Evolutionary conservation across 2,329 filamentous ascomycete genomes (phyloP).

Genomic region (Aspergillus fructus): DNA sequence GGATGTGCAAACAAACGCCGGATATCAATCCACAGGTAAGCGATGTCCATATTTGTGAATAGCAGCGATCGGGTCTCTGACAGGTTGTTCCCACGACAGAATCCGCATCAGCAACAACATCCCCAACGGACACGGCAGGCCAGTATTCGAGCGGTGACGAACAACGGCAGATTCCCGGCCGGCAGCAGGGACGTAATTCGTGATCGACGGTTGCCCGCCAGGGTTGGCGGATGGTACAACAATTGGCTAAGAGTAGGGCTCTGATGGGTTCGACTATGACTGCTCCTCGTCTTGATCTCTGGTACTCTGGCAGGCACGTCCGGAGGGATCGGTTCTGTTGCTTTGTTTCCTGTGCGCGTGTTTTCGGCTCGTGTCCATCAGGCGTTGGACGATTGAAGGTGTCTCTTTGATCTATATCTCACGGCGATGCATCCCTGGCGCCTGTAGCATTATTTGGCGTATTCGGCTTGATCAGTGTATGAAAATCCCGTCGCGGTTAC

Average conservation of each 20-base stretch:
- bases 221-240: constrained; percentile 14
- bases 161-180: constrained; percentile 18
- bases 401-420: constrained; percentile 8
- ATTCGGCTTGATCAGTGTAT: constrained; percentile 3
- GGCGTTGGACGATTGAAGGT: constrained; percentile 11
- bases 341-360: constrained; percentile 14
- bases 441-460: constrained; percentile 9
- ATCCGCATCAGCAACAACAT: constrained; percentile 19
- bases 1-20: constrained; percentile 16
- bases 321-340: constrained; percentile 17
- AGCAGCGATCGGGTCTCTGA: not conserved
- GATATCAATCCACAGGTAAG: constrained; percentile 24
- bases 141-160: constrained; percentile 27
- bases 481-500: constrained; percentile 9
- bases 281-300: constrained; percentile 16
- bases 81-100: constrained; percentile 3
- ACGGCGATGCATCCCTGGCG: constrained; percentile 11
- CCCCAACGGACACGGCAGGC: constrained; percentile 21
- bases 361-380: constrained; percentile 8
- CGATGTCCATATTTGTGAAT: not conserved
- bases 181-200: constrained; percentile 15
- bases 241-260: constrained; percentile 17
- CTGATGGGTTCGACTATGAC: constrained; percentile 16
- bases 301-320: constrained; percentile 16
- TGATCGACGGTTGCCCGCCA: constrained; percentile 14